Conservation (phyloP, 2,329 filamentous ascomycete species). For the Sarocladiaceae sp. region DNA sequence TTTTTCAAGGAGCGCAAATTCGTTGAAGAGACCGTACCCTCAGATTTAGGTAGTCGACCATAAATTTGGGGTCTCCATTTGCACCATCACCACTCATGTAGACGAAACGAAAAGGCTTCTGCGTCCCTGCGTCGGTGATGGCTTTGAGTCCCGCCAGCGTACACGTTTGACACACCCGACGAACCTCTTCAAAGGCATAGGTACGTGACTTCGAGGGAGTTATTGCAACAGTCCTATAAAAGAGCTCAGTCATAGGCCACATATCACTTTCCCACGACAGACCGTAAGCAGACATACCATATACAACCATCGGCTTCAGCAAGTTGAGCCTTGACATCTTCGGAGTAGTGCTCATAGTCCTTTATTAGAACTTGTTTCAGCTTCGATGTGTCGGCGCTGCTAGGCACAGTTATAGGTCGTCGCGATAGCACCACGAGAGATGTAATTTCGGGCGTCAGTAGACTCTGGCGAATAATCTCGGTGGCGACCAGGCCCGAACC, state of each 20-base stretch:
- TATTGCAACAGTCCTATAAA: slow-evolving; percentile 10
- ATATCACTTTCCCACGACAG: no score
- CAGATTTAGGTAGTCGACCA: background rate
- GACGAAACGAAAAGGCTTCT: slow-evolving; percentile 16
- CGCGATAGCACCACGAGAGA: slow-evolving; percentile 38
- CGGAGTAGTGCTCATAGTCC: slow-evolving; percentile 37
- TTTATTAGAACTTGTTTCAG: slow-evolving; percentile 33
- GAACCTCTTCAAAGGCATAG: slow-evolving; percentile 24
- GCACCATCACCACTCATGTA: slow-evolving; percentile 10
- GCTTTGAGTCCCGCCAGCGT: slow-evolving; percentile 10
- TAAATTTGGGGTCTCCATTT: background rate
- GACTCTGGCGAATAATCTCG: slow-evolving; percentile 39
- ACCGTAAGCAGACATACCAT: slow-evolving; percentile 32
- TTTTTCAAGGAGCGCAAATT: no score
- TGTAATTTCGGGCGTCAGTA: slow-evolving; percentile 20
- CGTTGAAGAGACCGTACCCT: no score
- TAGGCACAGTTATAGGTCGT: slow-evolving; percentile 21
- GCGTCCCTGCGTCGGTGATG: slow-evolving; percentile 3
- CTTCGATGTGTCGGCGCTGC: slow-evolving; percentile 27
- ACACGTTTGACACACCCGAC: slow-evolving; percentile 27
- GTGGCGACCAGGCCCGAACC: slow-evolving; percentile 37
- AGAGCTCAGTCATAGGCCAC: no score
- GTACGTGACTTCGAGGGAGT: slow-evolving; percentile 12
- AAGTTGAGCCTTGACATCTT: slow-evolving; percentile 33
- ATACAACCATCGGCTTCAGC: slow-evolving; percentile 38